These are phyloP conservation scores for Quercus suber DNA, from an alignment of 306 rosid species.

Conservation along the genomic window DNA sequence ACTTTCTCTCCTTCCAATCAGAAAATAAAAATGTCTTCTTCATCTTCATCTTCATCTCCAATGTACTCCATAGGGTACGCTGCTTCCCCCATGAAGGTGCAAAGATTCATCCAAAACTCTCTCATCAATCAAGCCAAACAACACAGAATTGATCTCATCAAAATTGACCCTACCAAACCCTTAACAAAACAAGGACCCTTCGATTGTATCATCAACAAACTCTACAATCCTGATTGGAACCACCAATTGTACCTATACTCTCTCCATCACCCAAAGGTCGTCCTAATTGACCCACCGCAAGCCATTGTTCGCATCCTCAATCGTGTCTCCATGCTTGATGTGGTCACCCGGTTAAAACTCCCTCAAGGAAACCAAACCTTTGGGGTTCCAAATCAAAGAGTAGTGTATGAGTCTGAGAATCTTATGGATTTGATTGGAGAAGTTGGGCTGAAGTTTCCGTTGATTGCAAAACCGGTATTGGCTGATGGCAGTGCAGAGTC, in stretches of 20 bases:
- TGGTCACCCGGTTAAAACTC: not conserved
- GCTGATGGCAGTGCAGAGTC: slow-evolving; percentile 33
- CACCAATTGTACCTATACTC: not conserved
- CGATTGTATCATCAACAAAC: slow-evolving; percentile 31
- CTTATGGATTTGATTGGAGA: not conserved
- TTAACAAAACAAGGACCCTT: slow-evolving; percentile 31
- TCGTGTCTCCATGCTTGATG: slow-evolving; percentile 34
- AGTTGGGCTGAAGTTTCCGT: slow-evolving; percentile 18
- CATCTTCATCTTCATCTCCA: not conserved
- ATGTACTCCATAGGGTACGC: slow-evolving; percentile 27
- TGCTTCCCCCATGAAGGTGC: slow-evolving; percentile 11
- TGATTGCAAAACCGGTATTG: slow-evolving; percentile 21
- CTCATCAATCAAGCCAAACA: slow-evolving; percentile 16
- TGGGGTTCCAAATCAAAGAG: slow-evolving; percentile 19
- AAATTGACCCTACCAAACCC: slow-evolving; percentile 1
- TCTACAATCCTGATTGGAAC: slow-evolving; percentile 23
- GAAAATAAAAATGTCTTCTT: not conserved
- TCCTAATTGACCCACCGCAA: slow-evolving; percentile 26
- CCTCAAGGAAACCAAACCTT: not conserved
- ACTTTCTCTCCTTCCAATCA: not conserved
- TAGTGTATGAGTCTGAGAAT: not conserved
- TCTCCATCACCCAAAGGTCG: not conserved
- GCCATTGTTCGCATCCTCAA: slow-evolving; percentile 26
- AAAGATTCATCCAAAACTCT: slow-evolving; percentile 21
- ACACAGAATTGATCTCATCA: slow-evolving; percentile 21